These are phyloP conservation scores for Yarrowia keelungensis DNA, from an alignment of 805 yeast species.

Conservation along the genomic window DNA sequence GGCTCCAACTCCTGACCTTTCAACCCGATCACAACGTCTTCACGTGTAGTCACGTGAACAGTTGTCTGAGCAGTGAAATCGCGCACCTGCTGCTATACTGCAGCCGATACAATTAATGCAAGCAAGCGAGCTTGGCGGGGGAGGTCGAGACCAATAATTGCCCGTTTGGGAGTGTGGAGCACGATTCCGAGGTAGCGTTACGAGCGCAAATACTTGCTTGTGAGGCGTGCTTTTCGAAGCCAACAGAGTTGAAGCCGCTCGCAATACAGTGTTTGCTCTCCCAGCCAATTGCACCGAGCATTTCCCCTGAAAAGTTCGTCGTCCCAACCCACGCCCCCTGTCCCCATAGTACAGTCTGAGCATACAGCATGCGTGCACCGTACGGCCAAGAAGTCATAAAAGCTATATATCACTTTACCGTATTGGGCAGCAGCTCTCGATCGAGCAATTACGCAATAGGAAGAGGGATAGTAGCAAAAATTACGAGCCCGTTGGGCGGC, in stretches of 20 bases:
- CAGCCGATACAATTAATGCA: constrained; percentile 29
- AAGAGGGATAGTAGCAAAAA: not conserved
- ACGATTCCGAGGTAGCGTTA: not conserved
- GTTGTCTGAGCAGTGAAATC: constrained; percentile 15
- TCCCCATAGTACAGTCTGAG: constrained; percentile 14
- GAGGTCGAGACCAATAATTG: constrained; percentile 19
- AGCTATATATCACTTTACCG: constrained; percentile 6
- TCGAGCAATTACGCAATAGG: constrained; percentile 4
- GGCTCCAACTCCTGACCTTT: too few species aligned
- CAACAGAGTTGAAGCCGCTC: constrained; percentile 13
- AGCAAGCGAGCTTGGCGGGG: constrained; percentile 36
- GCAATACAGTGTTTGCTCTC: not conserved
- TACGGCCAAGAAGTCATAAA: not conserved
- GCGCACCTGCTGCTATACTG: constrained; percentile 27
- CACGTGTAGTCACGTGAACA: constrained; percentile 14
- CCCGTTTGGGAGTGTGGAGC: constrained; percentile 10
- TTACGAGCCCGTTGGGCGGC: too few species aligned
- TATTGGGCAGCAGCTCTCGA: constrained; percentile 13
- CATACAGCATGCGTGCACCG: constrained; percentile 31
- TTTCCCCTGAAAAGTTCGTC: constrained; percentile 1
- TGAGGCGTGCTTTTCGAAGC: constrained; percentile 16
- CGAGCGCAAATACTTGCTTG: not conserved
- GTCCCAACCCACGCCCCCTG: constrained; percentile 7
- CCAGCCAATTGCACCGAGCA: not conserved
- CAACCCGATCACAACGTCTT: not conserved